A percentile compares a stretch with the other conserved stretches of the same genome.
phyloP scores from a whole-genome alignment of 1,284 basidiomycete genomes.

The Cerrena zonata region DNA sequence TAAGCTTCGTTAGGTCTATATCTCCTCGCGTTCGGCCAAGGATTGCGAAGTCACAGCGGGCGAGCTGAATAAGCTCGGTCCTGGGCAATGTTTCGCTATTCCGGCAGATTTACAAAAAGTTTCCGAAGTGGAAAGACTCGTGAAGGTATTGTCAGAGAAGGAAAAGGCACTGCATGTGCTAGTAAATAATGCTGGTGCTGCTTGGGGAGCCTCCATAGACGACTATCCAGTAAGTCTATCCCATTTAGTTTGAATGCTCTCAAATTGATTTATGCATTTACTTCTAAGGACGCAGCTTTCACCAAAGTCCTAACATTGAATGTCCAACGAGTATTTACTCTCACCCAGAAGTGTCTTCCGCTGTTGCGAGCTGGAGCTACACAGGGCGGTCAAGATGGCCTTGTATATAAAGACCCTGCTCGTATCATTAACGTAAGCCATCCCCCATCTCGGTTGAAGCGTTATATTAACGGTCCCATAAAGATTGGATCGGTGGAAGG shows the following conservation, averaged over 20 bases:
- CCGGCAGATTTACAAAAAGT: conserved; percentile 57
- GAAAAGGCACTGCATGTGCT: conserved; percentile 57
- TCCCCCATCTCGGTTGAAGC: not conserved
- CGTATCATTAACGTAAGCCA: conserved; percentile 57
- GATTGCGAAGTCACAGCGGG: conserved; percentile 54
- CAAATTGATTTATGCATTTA: not conserved
- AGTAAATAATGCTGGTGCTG: conserved; percentile 66
- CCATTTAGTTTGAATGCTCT: not conserved
- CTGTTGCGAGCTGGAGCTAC: conserved; percentile 50
- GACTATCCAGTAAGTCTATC: conserved; percentile 44
- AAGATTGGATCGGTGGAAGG: conserved; percentile 69
- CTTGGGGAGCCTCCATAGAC: conserved; percentile 56
- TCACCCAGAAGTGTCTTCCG: conserved; percentile 64
- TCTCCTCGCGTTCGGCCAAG: conserved; percentile 55
- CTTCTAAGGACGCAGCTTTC: conserved; percentile 44
- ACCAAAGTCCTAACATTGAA: conserved; percentile 63
- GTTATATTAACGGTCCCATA: not conserved
- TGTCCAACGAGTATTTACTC: conserved; percentile 63
- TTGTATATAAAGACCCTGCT: conserved; percentile 42
- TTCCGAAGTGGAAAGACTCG: conserved; percentile 53
- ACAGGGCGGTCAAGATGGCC: conserved; percentile 35
- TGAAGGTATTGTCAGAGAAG: conserved; percentile 42
- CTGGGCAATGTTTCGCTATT: conserved; percentile 53
- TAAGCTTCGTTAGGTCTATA: conserved; percentile 34
- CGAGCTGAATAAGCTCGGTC: conserved; percentile 50